Conservation (phyloP, 108 stramenopile species). For the Hondaea fermentalgiana region DNA sequence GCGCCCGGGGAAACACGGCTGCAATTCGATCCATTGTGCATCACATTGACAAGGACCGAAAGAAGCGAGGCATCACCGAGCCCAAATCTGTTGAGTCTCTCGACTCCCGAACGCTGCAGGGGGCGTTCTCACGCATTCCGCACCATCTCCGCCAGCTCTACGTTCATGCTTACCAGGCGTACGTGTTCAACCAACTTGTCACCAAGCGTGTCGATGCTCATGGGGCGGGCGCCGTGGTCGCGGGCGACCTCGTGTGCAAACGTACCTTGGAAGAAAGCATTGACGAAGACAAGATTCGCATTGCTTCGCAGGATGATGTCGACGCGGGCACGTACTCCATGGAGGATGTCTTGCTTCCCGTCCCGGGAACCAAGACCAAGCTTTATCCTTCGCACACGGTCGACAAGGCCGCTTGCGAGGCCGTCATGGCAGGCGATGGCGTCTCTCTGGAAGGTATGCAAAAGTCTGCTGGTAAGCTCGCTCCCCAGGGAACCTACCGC, state of each 20-base stretch:
- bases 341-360: background rate
- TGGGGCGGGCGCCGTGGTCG: conserved; percentile 25
- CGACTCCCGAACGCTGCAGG: conserved; percentile 38
- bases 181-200: conserved; percentile 41
- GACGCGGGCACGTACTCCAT: background rate
- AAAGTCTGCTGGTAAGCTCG: background rate
- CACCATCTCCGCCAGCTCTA: background rate
- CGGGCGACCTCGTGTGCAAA: conserved; percentile 32
- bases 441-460: background rate
- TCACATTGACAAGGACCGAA: conserved; percentile 8
- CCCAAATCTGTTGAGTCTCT: conserved; percentile 29
- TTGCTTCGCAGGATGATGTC: background rate
- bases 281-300: background rate
- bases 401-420: background rate
- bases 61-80: conserved; percentile 29
- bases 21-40: conserved; percentile 34
- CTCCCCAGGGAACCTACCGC: background rate
- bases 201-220: conserved; percentile 28
- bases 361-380: background rate
- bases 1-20: conserved; percentile 31
- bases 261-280: background rate
- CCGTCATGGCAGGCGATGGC: background rate
- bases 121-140: background rate
- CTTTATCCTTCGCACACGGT: background rate
- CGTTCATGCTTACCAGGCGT: conserved; percentile 44